These are phyloP conservation scores for Aspergillus heteromorphus DNA, from an alignment of 495 filamentous ascomycete genomes.

Conservation along the genomic window DNA sequence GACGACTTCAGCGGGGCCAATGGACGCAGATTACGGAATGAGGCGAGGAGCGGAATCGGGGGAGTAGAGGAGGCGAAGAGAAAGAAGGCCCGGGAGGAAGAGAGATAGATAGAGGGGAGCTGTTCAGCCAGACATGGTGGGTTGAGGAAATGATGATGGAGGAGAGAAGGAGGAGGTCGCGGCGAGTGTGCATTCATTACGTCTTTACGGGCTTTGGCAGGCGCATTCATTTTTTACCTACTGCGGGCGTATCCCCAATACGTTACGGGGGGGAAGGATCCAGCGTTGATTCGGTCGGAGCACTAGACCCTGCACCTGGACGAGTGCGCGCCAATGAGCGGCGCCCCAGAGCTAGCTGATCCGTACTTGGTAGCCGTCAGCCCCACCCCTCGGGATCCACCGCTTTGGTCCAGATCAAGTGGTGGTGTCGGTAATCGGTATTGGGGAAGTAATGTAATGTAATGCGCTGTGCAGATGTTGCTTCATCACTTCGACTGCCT, in stretches of 20 bases:
- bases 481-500: too few relatives aligned
- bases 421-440: background rate
- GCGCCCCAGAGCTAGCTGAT: background rate
- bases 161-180: too few relatives aligned
- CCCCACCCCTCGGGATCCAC: background rate
- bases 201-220: too few relatives aligned
- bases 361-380: background rate
- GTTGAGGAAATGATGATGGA: too few relatives aligned
- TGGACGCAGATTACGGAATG: slow-evolving; percentile 1
- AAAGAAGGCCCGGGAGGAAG: background rate
- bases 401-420: slow-evolving; percentile 1
- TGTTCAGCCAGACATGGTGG: background rate
- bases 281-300: background rate
- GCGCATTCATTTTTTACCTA: too few relatives aligned
- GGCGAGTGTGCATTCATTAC: too few relatives aligned
- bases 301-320: slow-evolving; percentile 3
- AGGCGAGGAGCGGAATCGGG: background rate
- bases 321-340: background rate
- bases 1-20: background rate
- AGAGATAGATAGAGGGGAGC: background rate
- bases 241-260: too few relatives aligned
- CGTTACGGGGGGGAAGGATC: background rate
- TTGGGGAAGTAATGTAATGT: too few relatives aligned
- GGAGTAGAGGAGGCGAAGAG: background rate
- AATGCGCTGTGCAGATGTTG: too few relatives aligned